A percentile compares a stretch with the other conserved stretches of the same genome.
Conservation (phyloP, 129 eudicot genomes). For the Tagetes patula region DNA sequence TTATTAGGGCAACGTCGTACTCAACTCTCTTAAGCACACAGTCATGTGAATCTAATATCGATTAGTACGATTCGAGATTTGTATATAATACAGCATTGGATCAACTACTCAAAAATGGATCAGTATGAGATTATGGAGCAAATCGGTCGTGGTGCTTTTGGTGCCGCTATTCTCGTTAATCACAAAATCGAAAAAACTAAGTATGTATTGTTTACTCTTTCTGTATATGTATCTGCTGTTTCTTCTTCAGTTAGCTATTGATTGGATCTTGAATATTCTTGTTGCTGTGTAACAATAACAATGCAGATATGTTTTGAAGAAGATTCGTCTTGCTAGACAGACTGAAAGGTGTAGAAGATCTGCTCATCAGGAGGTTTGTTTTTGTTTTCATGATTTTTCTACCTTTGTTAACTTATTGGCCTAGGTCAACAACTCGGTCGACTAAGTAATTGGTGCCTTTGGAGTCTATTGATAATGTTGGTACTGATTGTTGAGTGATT, state of each 20-base stretch:
- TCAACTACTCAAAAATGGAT: conserved; percentile 82
- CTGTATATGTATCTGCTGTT: neutral
- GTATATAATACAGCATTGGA: conserved; percentile 27
- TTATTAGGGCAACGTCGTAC: neutral
- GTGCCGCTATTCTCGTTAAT: conserved; percentile 97
- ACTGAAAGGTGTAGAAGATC: conserved; percentile 98
- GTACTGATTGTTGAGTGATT: conserved; percentile 9
- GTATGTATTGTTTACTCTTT: conserved; percentile 30
- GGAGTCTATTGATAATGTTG: too few relatives aligned
- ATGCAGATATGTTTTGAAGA: conserved; percentile 85
- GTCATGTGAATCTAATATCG: conserved; percentile 10
- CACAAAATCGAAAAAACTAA: conserved; percentile 84
- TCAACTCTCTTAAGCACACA: neutral
- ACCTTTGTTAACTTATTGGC: neutral
- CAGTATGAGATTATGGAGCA: conserved; percentile 99
- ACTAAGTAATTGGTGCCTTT: too few relatives aligned
- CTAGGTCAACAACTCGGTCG: too few relatives aligned
- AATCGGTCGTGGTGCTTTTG: conserved; percentile 99
- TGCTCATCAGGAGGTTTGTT: conserved; percentile 92
- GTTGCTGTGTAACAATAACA: neutral
- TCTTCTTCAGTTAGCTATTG: neutral
- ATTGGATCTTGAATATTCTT: conserved; percentile 12
- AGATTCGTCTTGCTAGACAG: conserved; percentile 98
- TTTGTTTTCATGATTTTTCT: neutral
- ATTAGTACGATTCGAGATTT: conserved; percentile 13